phyloP scores from a whole-genome alignment of 768 basidiomycete genomes.

The Agrocybe chaxingu region DNA sequence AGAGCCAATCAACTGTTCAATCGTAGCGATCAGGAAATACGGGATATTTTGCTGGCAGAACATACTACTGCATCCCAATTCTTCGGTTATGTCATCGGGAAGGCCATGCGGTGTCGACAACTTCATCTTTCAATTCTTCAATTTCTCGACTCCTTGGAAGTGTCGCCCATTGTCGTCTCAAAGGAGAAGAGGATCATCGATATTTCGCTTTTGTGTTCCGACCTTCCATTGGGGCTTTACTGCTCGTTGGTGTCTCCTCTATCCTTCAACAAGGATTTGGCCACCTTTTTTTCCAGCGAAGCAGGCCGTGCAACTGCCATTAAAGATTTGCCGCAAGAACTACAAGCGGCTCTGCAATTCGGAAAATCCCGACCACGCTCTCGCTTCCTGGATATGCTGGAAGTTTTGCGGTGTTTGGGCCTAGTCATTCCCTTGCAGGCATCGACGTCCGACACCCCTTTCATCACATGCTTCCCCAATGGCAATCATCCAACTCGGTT shows the following conservation, averaged over 20 bases:
- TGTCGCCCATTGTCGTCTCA: constrained; percentile 48
- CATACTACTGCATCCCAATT: constrained; percentile 66
- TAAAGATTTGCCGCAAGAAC: constrained; percentile 45
- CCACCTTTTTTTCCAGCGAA: constrained; percentile 43
- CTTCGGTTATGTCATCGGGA: constrained; percentile 74
- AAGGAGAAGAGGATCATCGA: constrained; percentile 54
- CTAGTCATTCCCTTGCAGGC: constrained; percentile 56
- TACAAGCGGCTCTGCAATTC: constrained; percentile 54
- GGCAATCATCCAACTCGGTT: constrained; percentile 45
- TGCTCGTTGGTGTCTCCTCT: constrained; percentile 60
- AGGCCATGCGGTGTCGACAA: constrained; percentile 58
- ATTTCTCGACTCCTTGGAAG: constrained; percentile 37
- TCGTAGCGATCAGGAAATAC: constrained; percentile 50
- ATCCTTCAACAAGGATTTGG: constrained; percentile 56
- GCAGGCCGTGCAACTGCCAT: constrained; percentile 48
- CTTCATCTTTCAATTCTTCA: constrained; percentile 56
- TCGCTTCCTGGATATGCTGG: constrained; percentile 60
- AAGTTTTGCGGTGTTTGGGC: constrained; percentile 54
- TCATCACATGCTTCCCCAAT: constrained; percentile 41
- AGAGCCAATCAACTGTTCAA: constrained; percentile 52
- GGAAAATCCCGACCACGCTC: constrained; percentile 56
- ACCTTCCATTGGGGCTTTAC: constrained; percentile 63
- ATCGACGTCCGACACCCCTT: constrained; percentile 37
- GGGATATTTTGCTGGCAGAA: constrained; percentile 66
- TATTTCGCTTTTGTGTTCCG: constrained; percentile 56